Conservation (phyloP, 73 alveolate species). For the Paramecium bursaria region DNA sequence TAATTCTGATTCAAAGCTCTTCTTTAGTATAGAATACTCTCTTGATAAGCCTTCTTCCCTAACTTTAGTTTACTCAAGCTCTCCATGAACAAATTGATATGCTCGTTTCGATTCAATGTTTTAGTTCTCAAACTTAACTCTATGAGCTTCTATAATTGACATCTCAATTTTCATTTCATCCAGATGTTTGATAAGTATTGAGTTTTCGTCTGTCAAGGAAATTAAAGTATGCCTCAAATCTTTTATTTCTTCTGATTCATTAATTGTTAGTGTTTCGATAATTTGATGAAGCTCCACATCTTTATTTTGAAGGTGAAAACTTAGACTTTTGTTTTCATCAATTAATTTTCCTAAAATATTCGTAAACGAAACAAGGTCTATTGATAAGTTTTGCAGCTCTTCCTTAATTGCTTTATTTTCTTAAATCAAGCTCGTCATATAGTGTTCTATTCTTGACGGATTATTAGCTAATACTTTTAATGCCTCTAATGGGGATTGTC, state of each 20-base stretch:
- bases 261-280: constrained; percentile 26
- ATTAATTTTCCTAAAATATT: constrained; percentile 8
- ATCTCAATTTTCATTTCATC: not conserved
- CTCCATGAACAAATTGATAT: not conserved
- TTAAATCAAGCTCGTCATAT: not conserved
- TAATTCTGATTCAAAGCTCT: not conserved
- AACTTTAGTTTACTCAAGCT: not conserved
- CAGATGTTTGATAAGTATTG: not conserved
- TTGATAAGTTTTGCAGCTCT: not conserved
- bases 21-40: not conserved
- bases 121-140: not conserved
- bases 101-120: not conserved
- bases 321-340: constrained; percentile 53
- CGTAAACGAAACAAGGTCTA: not conserved
- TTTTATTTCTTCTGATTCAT: constrained; percentile 43
- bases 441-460: constrained; percentile 26
- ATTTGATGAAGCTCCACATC: constrained; percentile 6
- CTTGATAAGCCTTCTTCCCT: not conserved
- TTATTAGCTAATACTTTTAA: constrained; percentile 15
- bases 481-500: too few species aligned
- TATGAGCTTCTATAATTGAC: not conserved
- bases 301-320: not conserved
- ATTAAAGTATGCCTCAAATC: constrained; percentile 18
- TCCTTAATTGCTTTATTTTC: not conserved
- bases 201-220: constrained; percentile 27